Evolutionary conservation across 371 early-diverging fungal species (phyloP), one percentile per base, ranked within the genome.

Genomic region (Mortierella sp.): DNA sequence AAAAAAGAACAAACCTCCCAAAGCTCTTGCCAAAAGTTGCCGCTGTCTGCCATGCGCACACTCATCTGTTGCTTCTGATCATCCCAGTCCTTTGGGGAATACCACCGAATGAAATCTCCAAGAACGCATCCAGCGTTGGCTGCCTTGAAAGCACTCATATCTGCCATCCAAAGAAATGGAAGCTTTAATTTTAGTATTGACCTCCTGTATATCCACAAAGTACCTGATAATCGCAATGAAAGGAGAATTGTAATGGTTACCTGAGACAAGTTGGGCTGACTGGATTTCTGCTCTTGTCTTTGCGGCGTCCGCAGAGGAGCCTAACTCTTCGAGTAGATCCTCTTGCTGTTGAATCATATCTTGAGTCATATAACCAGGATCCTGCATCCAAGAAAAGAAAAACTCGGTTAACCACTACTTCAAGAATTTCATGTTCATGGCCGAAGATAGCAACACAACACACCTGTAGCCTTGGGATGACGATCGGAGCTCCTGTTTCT

Each of bases 61-160:
- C 95, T 95, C 62, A 97, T 76, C 16, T 81, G 77, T 8, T 91
- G 93, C 22, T 81, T 84, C 15, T 67, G 67, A 28, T 81, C 77
- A 52, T 67, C 75, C 92, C 93, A 94, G 77, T 97, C 97, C 57
- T 94, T 88, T 11, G 97, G 97, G 1, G 97, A 97, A 76, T 96
- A 94, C 97, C 97, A 97, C 48, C 96, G 86, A 11, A 97, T 92
- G 88, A 97, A 97, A 72, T 97, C 97, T 5, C 90, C 94, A 15
- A 97, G 77, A 7, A 76, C 74, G 15, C 92, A 89, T 16, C 88
- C 85, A 4, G 96, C 95, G 32, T 86, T 86, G 15, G 86, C 84
- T 11, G 86, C 86, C 60, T 86, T 86, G 59, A 86, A 86, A 4
- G 86, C 84, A 15, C 84, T 84, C 86, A 86, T 86, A 72, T 97